Evolutionary conservation across 768 basidiomycete species (phyloP).

Genomic region (Amanita rimosa): DNA sequence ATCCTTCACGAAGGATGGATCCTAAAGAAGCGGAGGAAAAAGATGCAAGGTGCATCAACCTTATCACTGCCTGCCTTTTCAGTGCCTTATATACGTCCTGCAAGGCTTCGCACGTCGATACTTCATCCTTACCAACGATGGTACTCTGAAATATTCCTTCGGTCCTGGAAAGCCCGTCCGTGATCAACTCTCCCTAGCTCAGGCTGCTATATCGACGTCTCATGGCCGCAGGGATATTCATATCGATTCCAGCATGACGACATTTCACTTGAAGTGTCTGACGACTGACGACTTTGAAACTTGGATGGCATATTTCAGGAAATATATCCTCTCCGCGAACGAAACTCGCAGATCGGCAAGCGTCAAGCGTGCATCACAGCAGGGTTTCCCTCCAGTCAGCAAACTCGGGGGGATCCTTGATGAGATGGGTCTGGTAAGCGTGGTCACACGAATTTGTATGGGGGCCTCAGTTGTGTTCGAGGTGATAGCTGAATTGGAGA

Average conservation of each 20-base stretch:
- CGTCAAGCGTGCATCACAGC: slow-evolving; percentile 28
- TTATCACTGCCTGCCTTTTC: background rate
- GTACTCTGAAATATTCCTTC: slow-evolving; percentile 65
- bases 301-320: slow-evolving; percentile 73
- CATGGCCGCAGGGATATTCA: slow-evolving; percentile 72
- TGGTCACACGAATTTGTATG: background rate
- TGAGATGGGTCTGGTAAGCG: slow-evolving; percentile 52
- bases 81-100: background rate
- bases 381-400: slow-evolving; percentile 31
- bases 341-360: slow-evolving; percentile 33
- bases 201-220: slow-evolving; percentile 70
- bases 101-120: slow-evolving; percentile 79
- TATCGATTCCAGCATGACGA: slow-evolving; percentile 63
- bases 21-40: slow-evolving; percentile 79
- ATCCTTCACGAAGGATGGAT: slow-evolving; percentile 66
- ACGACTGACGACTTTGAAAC: slow-evolving; percentile 53
- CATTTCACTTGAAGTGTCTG: slow-evolving; percentile 78
- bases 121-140: slow-evolving; percentile 58
- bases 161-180: slow-evolving; percentile 61
- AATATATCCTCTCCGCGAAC: slow-evolving; percentile 44
- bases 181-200: slow-evolving; percentile 54
- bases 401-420: slow-evolving; percentile 45
- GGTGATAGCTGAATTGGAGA: slow-evolving; percentile 52
- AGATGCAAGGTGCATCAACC: slow-evolving; percentile 60
- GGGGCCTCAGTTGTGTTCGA: slow-evolving; percentile 14